phyloP scores from a whole-genome alignment of 768 basidiomycete species.

The Tylopilus cervinicoccineus region DNA sequence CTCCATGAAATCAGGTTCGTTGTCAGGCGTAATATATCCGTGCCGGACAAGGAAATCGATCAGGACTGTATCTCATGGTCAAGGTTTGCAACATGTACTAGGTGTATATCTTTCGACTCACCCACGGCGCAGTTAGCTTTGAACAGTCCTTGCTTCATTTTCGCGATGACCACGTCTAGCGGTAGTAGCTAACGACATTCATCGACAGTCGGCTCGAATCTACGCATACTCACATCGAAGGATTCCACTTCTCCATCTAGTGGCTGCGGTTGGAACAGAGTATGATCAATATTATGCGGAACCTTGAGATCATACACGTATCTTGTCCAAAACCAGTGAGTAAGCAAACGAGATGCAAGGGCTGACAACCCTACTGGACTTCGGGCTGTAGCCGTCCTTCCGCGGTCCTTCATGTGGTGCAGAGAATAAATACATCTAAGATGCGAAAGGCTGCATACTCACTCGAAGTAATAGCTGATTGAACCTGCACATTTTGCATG shows the following conservation, averaged over 20 bases:
- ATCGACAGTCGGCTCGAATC: not conserved
- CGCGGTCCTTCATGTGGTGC: constrained; percentile 17
- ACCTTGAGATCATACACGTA: constrained; percentile 82
- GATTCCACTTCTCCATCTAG: constrained; percentile 92
- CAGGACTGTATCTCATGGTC: constrained; percentile 51
- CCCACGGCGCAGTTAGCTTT: constrained; percentile 92
- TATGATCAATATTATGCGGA: constrained; percentile 46
- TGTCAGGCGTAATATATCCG: constrained; percentile 82
- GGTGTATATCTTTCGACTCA: constrained; percentile 32
- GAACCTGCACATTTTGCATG: constrained; percentile 61
- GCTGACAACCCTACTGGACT: constrained; percentile 54
- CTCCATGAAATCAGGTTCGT: constrained; percentile 78
- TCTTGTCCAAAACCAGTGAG: constrained; percentile 35
- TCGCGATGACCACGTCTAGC: constrained; percentile 55
- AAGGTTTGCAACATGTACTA: not conserved
- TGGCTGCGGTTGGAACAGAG: constrained; percentile 61
- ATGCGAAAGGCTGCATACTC: constrained; percentile 6
- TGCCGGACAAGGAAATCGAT: constrained; percentile 88
- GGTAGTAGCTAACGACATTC: constrained; percentile 52
- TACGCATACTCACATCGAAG: constrained; percentile 64
- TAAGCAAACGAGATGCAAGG: not conserved
- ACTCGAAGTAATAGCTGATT: constrained; percentile 82
- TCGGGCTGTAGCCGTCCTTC: constrained; percentile 77
- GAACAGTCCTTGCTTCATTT: constrained; percentile 71
- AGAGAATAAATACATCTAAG: not conserved